Evolutionary conservation across 2,329 filamentous ascomycete genomes (phyloP).

Genomic region (Clarireedia hainanense): DNA sequence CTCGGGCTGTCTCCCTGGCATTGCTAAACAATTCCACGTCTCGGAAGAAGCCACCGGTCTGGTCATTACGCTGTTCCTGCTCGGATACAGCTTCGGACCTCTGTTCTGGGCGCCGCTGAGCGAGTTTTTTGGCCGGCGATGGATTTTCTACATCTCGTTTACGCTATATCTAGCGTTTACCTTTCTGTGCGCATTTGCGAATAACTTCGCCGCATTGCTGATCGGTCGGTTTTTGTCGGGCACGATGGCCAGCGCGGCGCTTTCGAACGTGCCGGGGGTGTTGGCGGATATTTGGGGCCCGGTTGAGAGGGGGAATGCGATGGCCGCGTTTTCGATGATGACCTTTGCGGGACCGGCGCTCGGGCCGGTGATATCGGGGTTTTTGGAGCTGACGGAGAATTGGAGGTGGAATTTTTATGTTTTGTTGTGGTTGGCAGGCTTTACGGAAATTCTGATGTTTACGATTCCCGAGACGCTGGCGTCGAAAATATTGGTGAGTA

Average conservation of each 20-base stretch:
- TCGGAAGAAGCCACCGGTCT: constrained; percentile 33
- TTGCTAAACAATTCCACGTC: constrained; percentile 30
- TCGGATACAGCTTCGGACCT: constrained; percentile 39
- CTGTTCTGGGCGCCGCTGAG: constrained; percentile 35
- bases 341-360: constrained; percentile 50
- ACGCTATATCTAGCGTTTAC: constrained; percentile 53
- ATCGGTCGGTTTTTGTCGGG: constrained; percentile 61
- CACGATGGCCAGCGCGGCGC: constrained; percentile 50
- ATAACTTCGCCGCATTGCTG: constrained; percentile 51
- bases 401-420: constrained; percentile 49
- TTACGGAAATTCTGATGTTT: constrained; percentile 39
- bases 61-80: constrained; percentile 37
- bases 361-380: constrained; percentile 42
- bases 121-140: constrained; percentile 52
- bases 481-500: constrained; percentile 43
- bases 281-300: constrained; percentile 54
- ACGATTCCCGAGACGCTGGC: constrained; percentile 51
- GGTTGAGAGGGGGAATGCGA: constrained; percentile 47
- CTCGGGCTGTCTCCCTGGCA: constrained; percentile 32
- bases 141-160: constrained; percentile 53
- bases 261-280: constrained; percentile 55
- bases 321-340: constrained; percentile 56
- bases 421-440: constrained; percentile 36
- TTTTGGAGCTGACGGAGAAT: constrained; percentile 43
- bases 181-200: constrained; percentile 48